Evolutionary conservation across 2,329 filamentous ascomycete genomes (phyloP).

Genomic region (Rhynchosporium graminicola): DNA sequence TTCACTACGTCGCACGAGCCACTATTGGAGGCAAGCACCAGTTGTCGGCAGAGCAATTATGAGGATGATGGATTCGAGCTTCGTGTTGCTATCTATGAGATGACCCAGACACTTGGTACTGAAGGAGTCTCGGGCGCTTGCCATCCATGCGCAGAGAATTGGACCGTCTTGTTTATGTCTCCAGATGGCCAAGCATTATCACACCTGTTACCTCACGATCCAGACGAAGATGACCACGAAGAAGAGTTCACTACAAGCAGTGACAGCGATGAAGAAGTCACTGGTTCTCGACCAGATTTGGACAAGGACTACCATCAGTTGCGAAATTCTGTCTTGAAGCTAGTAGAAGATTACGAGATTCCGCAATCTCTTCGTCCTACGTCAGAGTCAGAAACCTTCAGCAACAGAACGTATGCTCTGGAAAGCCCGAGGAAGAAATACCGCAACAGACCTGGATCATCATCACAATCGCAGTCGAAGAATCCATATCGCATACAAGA

Average conservation of each 20-base stretch:
- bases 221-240: constrained; percentile 64
- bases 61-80: constrained; percentile 67
- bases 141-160: constrained; percentile 80
- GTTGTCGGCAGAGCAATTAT: constrained; percentile 52
- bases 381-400: constrained; percentile 63
- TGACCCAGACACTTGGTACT: constrained; percentile 64
- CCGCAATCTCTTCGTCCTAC: constrained; percentile 65
- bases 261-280: constrained; percentile 58
- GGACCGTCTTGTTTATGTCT: constrained; percentile 80
- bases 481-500: constrained; percentile 54
- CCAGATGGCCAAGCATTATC: constrained; percentile 70
- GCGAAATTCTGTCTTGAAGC: constrained; percentile 75
- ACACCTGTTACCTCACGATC: constrained; percentile 71
- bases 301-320: constrained; percentile 81
- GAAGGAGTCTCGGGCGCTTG: constrained; percentile 67
- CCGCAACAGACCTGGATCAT: constrained; percentile 53
- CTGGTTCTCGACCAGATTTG: constrained; percentile 60
- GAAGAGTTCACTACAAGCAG: constrained; percentile 65
- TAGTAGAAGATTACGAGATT: constrained; percentile 82
- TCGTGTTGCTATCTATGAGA: constrained; percentile 68
- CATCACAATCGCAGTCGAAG: constrained; percentile 50
- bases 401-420: constrained; percentile 62
- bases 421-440: constrained; percentile 56
- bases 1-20: constrained; percentile 65
- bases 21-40: constrained; percentile 56